These are phyloP conservation scores for Hypholoma sublateritium DNA, from an alignment of 768 basidiomycete species.

Conservation along the genomic window DNA sequence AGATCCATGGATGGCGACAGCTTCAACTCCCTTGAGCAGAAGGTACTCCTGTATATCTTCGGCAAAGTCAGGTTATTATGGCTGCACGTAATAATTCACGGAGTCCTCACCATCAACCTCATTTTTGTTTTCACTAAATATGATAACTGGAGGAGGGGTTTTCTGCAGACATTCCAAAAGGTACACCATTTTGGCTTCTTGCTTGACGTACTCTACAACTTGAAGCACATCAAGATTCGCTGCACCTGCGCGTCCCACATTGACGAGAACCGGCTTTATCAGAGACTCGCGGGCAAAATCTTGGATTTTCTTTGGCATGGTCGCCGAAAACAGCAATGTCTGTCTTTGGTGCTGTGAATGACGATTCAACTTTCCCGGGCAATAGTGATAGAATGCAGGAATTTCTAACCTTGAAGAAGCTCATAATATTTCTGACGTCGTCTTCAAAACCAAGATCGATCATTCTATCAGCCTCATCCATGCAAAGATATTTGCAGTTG, in stretches of 20 bases:
- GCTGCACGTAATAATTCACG: neutral
- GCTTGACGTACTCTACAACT: slow-evolving; percentile 98
- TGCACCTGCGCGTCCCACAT: slow-evolving; percentile 97
- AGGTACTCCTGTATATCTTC: slow-evolving; percentile 98
- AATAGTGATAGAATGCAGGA: neutral
- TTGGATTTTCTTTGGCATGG: slow-evolving; percentile 98
- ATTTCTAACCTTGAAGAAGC: slow-evolving; percentile 85
- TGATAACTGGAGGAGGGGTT: slow-evolving; percentile 95
- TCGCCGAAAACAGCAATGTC: slow-evolving; percentile 95
- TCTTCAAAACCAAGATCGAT: slow-evolving; percentile 99
- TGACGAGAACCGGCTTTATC: slow-evolving; percentile 93
- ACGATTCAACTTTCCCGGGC: slow-evolving; percentile 1
- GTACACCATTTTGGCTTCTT: slow-evolving; percentile 99
- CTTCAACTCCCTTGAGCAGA: slow-evolving; percentile 94
- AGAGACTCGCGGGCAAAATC: slow-evolving; percentile 97
- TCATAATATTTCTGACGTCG: slow-evolving; percentile 98
- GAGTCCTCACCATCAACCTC: slow-evolving; percentile 88
- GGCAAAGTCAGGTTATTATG: neutral
- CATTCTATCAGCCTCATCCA: slow-evolving; percentile 99
- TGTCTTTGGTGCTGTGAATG: slow-evolving; percentile 85
- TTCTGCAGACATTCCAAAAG: slow-evolving; percentile 96
- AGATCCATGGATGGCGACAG: slow-evolving; percentile 97
- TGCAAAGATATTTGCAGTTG: slow-evolving; percentile 93
- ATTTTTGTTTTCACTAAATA: slow-evolving; percentile 99
- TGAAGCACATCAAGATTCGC: slow-evolving; percentile 96